Evolutionary conservation across 2,329 filamentous ascomycete genomes (phyloP), one percentile per base, ranked within the genome.

Genomic region (Chlorencoelia australis): DNA sequence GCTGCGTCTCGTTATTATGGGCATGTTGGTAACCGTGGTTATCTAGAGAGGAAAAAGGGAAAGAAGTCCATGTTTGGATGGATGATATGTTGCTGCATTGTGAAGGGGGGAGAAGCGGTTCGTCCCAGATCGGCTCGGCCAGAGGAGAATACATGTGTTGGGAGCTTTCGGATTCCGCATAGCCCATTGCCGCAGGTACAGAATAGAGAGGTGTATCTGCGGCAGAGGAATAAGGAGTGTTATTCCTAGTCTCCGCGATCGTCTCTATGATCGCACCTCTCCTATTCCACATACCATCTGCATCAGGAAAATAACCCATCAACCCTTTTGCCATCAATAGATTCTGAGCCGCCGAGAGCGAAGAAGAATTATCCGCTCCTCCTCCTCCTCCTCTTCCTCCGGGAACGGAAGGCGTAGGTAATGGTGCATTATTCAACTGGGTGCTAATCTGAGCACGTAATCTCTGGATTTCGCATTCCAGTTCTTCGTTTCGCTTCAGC

Each of bases 401-500:
- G n/a, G n/a, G n/a, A n/a, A n/a, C 11, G 21, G 4, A 11, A 10
- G 29, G 29, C 5, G 18, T 11, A 20, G 15, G 17, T n/a, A 31
- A 13, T 20, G 29, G 29, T 9, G 19, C 21, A n/a, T 31, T 9
- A 24, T 11, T 19, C 19, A 5, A 19, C 21, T 31, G 29, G 7
- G 7, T 28, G 33, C 29, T 28, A 8, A 55, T 27, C 25, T 52
- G 52, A 10, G 50, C 41, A 35, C 47, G 39, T 9, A 56, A 46
- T 17, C 37, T 45, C 39, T 51, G 46, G 15, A 56, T 39, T 40
- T 55, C 51, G 8, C 32, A 39, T 35, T 57, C 52, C 15, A 56
- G 35, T 25, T 55, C 51, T 27, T 44, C 41, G 29, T 57, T 57
- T 15, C 51, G 42, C 36, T 53, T 45, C 15, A 54, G 30, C n/a